Evolutionary conservation across 352 stramenopile species (phyloP).

Genomic region (Phytophthora quininea): DNA sequence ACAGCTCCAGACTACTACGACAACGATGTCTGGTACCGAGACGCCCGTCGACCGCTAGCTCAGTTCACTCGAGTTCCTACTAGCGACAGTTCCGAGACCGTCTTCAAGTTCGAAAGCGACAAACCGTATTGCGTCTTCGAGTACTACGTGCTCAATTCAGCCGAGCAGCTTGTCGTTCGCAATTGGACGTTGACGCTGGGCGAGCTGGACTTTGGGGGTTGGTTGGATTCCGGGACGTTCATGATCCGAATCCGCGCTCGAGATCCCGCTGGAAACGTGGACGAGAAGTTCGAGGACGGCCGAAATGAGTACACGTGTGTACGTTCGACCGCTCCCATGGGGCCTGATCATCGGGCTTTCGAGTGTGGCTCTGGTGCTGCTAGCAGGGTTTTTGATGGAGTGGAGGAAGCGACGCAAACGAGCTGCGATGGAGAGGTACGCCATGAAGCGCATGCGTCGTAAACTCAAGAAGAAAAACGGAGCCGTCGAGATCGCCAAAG

Average conservation of each 20-base stretch:
- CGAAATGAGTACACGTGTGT: conserved; percentile 94
- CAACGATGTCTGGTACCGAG: conserved; percentile 91
- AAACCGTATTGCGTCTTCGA: conserved; percentile 92
- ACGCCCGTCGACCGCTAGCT: conserved; percentile 52
- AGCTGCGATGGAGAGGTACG: conserved; percentile 92
- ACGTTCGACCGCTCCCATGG: conserved; percentile 91
- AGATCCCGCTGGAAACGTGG: conserved; percentile 94
- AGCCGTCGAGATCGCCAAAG: conserved; percentile 82
- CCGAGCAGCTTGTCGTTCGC: conserved; percentile 85
- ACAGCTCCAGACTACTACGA: conserved; percentile 66
- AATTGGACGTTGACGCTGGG: conserved; percentile 71
- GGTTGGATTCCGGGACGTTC: conserved; percentile 88
- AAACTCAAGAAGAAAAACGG: conserved; percentile 92
- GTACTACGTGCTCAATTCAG: conserved; percentile 90
- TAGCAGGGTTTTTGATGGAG: conserved; percentile 89
- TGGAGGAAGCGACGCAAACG: conserved; percentile 92
- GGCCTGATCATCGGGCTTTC: conserved; percentile 84
- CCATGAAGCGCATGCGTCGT: conserved; percentile 93
- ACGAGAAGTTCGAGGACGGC: conserved; percentile 75
- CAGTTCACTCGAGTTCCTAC: conserved; percentile 56
- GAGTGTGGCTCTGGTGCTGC: conserved; percentile 72
- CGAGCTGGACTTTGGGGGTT: conserved; percentile 48
- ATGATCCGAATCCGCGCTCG: conserved; percentile 89
- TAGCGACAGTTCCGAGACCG: conserved; percentile 65
- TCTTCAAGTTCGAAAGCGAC: conserved; percentile 91